These are phyloP conservation scores for Cercophora newfieldiana DNA, from an alignment of 495 filamentous ascomycete genomes.

Conservation along the genomic window DNA sequence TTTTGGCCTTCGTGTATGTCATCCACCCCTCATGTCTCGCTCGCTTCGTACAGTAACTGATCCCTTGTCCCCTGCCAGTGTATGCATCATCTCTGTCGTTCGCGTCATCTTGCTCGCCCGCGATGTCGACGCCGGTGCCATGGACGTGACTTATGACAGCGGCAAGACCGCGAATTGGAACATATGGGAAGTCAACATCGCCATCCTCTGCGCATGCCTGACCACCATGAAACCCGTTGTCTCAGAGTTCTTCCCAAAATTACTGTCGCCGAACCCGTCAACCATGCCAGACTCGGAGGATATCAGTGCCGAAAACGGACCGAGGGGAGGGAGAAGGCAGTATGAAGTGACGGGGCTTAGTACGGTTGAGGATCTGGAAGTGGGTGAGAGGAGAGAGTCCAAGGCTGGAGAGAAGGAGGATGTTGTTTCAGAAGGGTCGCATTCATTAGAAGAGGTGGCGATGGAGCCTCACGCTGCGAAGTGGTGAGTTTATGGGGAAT, in stretches of 20 bases:
- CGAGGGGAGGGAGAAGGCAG: neutral
- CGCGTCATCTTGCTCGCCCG: conserved; percentile 40
- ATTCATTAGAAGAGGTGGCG: neutral
- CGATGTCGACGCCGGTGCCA: conserved; percentile 30
- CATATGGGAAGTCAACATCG: conserved; percentile 48
- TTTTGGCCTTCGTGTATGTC: conserved; percentile 21
- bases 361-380: neutral
- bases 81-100: conserved; percentile 27
- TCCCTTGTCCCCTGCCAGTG: conserved; percentile 16
- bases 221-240: conserved; percentile 22
- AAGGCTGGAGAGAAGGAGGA: too few species aligned
- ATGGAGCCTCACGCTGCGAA: neutral
- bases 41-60: conserved; percentile 3
- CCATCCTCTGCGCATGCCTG: conserved; percentile 49
- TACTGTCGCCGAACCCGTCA: neutral
- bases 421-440: neutral
- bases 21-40: neutral
- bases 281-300: neutral
- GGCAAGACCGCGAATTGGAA: conserved; percentile 49
- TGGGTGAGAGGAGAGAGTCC: neutral
- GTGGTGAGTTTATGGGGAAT: neutral
- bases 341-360: neutral
- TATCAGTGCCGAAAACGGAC: neutral
- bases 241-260: neutral
- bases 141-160: conserved; percentile 37